Evolutionary conservation across 768 basidiomycete genomes (phyloP), one percentile per base, ranked within the genome.

Genomic region (Rubroboletus satanas): DNA sequence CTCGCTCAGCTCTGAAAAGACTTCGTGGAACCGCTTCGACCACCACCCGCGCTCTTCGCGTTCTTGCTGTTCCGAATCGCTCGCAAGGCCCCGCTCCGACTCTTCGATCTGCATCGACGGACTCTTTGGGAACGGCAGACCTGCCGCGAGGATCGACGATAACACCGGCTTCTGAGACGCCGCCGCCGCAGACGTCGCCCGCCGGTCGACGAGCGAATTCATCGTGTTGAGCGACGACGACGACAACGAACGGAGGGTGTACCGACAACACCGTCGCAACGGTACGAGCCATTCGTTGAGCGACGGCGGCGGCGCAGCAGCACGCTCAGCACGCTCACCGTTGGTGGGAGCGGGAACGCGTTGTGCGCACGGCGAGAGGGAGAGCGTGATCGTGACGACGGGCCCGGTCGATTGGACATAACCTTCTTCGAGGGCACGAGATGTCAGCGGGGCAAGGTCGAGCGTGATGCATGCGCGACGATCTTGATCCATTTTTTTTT

Each of bases 21-120:
- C 80, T 58, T 85, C 79, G 60, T 82, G 81, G 59, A 88, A 87
- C 43, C 85, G 72, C 39, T 83, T 60, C 12, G 82, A 75, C 88
- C 89, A 90, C 85, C 86, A 90, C 5, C 80, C 84, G 0, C 88
- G 75, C 57, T 88, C 85, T 62, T 88, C 85, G 26, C 84, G 66
- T 58, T 89, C 88, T 47, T 74, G 73, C 38, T 75, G 72, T 11
- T 68, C 61, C 8, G 66, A 55, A 55, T 71, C 66, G 11, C 52
- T 58, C 28, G 52, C 59, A 23, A 64, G 37, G 12, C 72, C 63
- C 4, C 70, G 67, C 15, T 71, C 69, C 15, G 63, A 58, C 41
- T 69, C 75, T 5, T 70, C 66, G 10, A 84, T 60, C 59, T 83
- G 83, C 49, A 82, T 73, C 1, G 87, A 90, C 11, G 89, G 88